Conservation (phyloP, 192 early-diverging fungal species). For the Pilaira anomala region DNA sequence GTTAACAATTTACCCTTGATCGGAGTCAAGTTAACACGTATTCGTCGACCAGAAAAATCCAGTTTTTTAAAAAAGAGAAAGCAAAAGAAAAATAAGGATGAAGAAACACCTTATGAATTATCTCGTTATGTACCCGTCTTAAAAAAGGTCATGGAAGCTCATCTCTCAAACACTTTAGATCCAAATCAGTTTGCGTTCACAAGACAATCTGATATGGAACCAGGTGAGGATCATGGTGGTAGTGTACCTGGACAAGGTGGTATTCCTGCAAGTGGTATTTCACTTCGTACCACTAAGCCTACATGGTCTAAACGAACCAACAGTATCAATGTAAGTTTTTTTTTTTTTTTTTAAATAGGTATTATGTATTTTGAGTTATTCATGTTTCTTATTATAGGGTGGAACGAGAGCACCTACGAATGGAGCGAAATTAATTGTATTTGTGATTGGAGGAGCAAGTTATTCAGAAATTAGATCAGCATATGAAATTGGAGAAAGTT, state of each 20-base stretch:
- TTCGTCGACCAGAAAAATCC: constrained; percentile 48
- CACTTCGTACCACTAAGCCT: constrained; percentile 35
- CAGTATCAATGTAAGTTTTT: not conserved
- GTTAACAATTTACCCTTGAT: constrained; percentile 70
- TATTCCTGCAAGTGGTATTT: constrained; percentile 35
- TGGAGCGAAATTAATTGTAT: constrained; percentile 68
- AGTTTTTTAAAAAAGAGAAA: constrained; percentile 43
- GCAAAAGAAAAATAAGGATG: constrained; percentile 48
- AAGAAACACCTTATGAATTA: constrained; percentile 66
- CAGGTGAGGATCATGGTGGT: constrained; percentile 30
- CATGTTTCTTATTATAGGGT: not conserved
- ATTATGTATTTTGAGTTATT: not conserved
- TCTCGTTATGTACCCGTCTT: constrained; percentile 72
- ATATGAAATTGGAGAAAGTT: constrained; percentile 61
- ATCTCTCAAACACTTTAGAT: constrained; percentile 51
- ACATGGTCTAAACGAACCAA: constrained; percentile 26
- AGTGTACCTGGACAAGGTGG: constrained; percentile 18
- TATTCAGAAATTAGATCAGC: constrained; percentile 72
- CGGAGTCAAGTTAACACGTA: constrained; percentile 57
- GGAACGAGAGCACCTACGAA: not conserved
- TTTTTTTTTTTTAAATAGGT: constrained; percentile 2
- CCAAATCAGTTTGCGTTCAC: constrained; percentile 61
- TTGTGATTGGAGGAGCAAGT: constrained; percentile 78
- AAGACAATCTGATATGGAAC: constrained; percentile 43
- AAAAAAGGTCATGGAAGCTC: constrained; percentile 56